Evolutionary conservation across 495 filamentous ascomycete genomes (phyloP).

Genomic region (Tetracladium setigerum): DNA sequence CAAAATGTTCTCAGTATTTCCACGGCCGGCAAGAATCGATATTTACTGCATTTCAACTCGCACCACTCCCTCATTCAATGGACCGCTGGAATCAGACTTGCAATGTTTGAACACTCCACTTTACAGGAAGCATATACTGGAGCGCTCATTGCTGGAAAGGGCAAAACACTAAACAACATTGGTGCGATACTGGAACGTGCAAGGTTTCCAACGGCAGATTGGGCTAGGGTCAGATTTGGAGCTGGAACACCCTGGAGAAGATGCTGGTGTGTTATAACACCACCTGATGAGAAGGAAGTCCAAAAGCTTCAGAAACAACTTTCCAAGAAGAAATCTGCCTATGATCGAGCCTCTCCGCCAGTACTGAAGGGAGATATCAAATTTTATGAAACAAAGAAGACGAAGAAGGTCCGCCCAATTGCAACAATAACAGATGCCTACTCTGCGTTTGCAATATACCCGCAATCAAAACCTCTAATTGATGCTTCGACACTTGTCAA

Average conservation of each 20-base stretch:
- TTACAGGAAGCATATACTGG: constrained; percentile 96
- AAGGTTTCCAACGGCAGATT: constrained; percentile 74
- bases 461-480: constrained; percentile 85
- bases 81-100: constrained; percentile 89
- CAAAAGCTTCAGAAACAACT: constrained; percentile 72
- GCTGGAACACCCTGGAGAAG: constrained; percentile 94
- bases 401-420: constrained; percentile 84
- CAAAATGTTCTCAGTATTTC: constrained; percentile 94
- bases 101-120: constrained; percentile 91
- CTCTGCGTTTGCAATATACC: constrained; percentile 91
- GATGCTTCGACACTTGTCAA: constrained; percentile 93
- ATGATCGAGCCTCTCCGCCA: constrained; percentile 57
- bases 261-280: constrained; percentile 91
- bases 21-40: constrained; percentile 91
- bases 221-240: constrained; percentile 92
- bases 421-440: constrained; percentile 87
- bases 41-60: constrained; percentile 92
- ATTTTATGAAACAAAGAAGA: constrained; percentile 92
- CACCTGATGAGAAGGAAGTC: constrained; percentile 86
- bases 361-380: constrained; percentile 79
- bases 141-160: constrained; percentile 91
- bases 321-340: constrained; percentile 75
- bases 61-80: constrained; percentile 89
- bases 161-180: constrained; percentile 80
- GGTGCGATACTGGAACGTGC: constrained; percentile 74